Base-by-base conservation (phyloP, 176 grass and related monocot species). In the Triticum turgidum region DNA sequence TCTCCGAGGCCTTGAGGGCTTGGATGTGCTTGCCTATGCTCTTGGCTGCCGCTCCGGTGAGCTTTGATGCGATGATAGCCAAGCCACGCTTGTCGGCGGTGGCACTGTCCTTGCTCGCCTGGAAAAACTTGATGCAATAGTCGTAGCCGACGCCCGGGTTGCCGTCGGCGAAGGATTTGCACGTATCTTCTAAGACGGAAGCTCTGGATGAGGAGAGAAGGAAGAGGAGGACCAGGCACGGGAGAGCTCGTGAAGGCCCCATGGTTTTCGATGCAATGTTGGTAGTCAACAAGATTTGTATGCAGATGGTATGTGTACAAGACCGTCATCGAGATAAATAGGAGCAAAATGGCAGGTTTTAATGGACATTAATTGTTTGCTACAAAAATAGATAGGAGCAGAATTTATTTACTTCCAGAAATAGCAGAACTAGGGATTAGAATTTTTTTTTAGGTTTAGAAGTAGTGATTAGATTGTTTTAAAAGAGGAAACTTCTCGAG, bases 111-210 rank as follows among this genome's bases (percentile, higher is more conserved):
- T 37, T 49, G 80, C 81, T 80, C 14, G 69, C 33, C 37, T 89
- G 62, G 45, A 98, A 93, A 41, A 87, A 89, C 18, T 44, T 84
- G 69, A 92, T 29, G 87, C 95, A 98, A 39, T 90, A 95, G 51
- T 69, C 77, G n/a, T 92, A 89, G 18, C 62, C 73, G 65, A 89
- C 71, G 3, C 18, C 68, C 11, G 18, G 38, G 83, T 83, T 22
- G 9, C 20, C 42, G 0, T 42, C 71, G 15, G 68, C 74, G 61
- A 93, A 59, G 51, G 83, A 47, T 78, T 90, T 92, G 84, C 95
- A 98, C 32, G 91, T 62, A n/a, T 92, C 91, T 34, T 95, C 24
- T 18, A 95, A 9, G 5, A 85, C 71, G 21, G 83, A 84, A 3
- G 84, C 84, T 30, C 27, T 54, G 61, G 22, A 78, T 52, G 33